phyloP scores from a whole-genome alignment of 805 yeast genomes.

The Wickerhamomyces subpelliculosus region DNA sequence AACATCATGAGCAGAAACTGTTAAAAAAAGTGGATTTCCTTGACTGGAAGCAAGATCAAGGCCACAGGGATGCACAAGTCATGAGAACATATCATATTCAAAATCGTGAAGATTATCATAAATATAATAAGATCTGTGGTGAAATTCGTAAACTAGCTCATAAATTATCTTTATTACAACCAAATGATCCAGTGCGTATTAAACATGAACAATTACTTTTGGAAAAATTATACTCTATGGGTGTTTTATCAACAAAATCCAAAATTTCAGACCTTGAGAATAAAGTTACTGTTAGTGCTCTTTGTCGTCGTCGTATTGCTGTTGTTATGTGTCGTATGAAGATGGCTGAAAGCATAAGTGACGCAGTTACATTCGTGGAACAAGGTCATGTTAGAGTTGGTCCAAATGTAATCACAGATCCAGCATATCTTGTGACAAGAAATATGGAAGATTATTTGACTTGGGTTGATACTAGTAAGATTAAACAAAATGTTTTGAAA shows the following conservation, averaged over 20 bases:
- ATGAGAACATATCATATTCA: conserved; percentile 93
- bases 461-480: conserved; percentile 96
- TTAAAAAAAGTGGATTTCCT: conserved; percentile 93
- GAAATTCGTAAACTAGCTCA: conserved; percentile 82
- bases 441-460: conserved; percentile 94
- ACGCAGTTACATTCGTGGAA: conserved; percentile 87
- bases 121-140: conserved; percentile 91
- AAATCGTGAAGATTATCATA: conserved; percentile 92
- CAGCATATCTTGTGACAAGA: conserved; percentile 89
- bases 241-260: conserved; percentile 78
- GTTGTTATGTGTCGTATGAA: conserved; percentile 90
- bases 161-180: conserved; percentile 74
- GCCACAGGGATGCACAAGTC: conserved; percentile 93
- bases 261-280: conserved; percentile 91
- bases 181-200: conserved; percentile 79
- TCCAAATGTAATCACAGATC: conserved; percentile 91
- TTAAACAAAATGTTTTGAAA: conserved; percentile 80
- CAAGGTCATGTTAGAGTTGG: conserved; percentile 99
- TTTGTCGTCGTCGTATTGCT: conserved; percentile 87
- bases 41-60: conserved; percentile 95
- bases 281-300: conserved; percentile 83
- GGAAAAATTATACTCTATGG: conserved; percentile 86
- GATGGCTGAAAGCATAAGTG: conserved; percentile 86
- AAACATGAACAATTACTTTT: conserved; percentile 84
- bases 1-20: conserved; percentile 92